Evolutionary conservation across 2,329 filamentous ascomycete species (phyloP), one percentile per base, ranked within the genome.

Genomic region (Aspergillus pseudoterreus): DNA sequence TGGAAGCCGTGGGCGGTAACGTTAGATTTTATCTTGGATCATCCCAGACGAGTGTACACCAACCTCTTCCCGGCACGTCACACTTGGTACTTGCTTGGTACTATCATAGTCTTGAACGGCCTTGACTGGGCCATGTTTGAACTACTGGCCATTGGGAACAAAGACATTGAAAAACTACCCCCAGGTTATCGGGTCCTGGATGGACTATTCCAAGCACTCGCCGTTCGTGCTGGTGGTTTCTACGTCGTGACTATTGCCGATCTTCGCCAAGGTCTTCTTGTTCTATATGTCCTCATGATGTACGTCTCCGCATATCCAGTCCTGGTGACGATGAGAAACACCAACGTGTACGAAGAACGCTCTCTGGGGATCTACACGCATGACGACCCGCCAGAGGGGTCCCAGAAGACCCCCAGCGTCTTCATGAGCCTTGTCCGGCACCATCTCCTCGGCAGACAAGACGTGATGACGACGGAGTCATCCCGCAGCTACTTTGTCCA

Each of bases 261-360:
- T 1, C 72, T 83, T 81, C 22, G 82, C 9, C 66, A 68, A 41
- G 64, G 65, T 1, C 51, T 69, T 2, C 61, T 69, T 27, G 64
- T 68, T 42, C 51, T 69, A 21, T 69, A 69, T 51, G 66, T 70
- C n/a, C 62, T 70, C 12, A 71, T 71, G 68, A 71, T 71, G 68
- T 70, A 71, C 46, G 65, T 71, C 6, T 71, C 68, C 4, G 67
- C 67, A 47, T 70, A 63, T 33, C 69, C 68, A 33, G 65, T 71
- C 22, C 55, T 70, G 10, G 55, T 71, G 5, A 70, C 66, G 6
- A 71, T 71, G 43, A 62, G 85, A 24, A 82, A 85, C 63, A 86
- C 84, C 36, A 88, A 88, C 61, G 82, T 87, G 27, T 89, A 89
- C 62, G 85, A 88, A 63, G 85, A 89, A 61, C 76, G 83, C 6